phyloP scores from a whole-genome alignment of 371 early-diverging fungal genomes.

The Phascolomyces articulosus region DNA sequence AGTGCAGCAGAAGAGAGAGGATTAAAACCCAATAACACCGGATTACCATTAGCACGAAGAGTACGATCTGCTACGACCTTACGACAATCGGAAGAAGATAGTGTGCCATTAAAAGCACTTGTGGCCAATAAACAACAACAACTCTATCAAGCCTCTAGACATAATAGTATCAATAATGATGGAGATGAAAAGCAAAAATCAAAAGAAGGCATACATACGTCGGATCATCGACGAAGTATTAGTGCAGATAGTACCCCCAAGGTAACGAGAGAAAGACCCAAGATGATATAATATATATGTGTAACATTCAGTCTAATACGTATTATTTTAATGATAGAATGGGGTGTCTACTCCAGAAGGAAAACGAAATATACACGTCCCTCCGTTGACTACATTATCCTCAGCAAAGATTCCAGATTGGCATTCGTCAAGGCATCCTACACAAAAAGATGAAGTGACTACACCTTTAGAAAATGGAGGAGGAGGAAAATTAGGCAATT shows the following conservation, averaged over 20 bases:
- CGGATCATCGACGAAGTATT: constrained; percentile 40
- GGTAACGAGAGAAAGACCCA: background rate
- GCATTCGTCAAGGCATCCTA: background rate
- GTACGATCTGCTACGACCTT: constrained; percentile 46
- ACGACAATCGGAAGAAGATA: constrained; percentile 33
- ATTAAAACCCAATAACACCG: constrained; percentile 3
- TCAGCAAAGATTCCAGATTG: constrained; percentile 13
- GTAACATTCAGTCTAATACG: too few species aligned
- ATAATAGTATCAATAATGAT: background rate
- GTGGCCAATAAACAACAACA: constrained; percentile 36
- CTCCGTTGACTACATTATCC: constrained; percentile 1
- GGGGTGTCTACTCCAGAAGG: background rate
- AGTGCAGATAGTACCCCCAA: constrained; percentile 38
- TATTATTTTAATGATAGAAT: background rate
- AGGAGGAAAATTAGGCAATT: constrained; percentile 8
- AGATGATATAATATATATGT: background rate
- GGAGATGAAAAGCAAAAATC: background rate
- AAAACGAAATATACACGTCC: constrained; percentile 8
- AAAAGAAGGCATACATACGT: background rate
- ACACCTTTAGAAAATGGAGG: constrained; percentile 9
- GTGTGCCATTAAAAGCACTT: constrained; percentile 35
- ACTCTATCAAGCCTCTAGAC: constrained; percentile 15
- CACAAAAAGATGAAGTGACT: background rate
- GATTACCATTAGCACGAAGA: constrained; percentile 34
- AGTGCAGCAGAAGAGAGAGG: background rate